Base-by-base conservation (phyloP, 2,329 filamentous ascomycete genomes). In the Pseudopithomyces chartarum region DNA sequence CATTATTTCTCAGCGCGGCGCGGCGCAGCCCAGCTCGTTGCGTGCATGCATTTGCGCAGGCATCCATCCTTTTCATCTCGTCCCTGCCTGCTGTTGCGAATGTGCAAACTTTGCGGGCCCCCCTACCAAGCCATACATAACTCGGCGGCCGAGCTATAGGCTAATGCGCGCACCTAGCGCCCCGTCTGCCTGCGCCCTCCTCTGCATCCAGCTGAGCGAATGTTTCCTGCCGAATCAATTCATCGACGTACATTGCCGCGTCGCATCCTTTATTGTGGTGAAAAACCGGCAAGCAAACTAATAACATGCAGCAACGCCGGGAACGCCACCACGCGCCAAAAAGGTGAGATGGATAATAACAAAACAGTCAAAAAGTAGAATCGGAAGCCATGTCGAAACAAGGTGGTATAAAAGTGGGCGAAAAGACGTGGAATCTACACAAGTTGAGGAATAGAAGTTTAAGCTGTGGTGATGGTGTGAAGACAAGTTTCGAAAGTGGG, bases 121-220 rank as follows among this genome's bases (percentile, higher is more conserved):
- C 26, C 26, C n/a, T n/a, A n/a, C n/a, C 23, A 51, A 55, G 45
- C 53, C 53, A 22, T 55, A 55, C 46, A 50, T 51, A 51, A 33
- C 53, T 55, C 46, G 33, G 46, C 17, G 46, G 44, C 42, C 33
- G 34, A 55, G 44, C 38, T 44, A 55, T 51, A 55, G 53, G 47
- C 53, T 55, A 46, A 49, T 45, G 44, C 52, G 17, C 38, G 26
- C 38, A 49, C 44, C 52, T 44, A 54, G 44, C 45, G 29, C 53
- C 46, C 38, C 46, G 46, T 47, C 51, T 46, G 46, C 33, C 53
- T 45, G 33, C 39, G 53, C 46, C 46, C 44, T 46, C 45, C 38
- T 36, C 26, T 50, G 23, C 45, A 32, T 29, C 8, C 26, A 29
- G 8, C 26, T 8, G 26, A 29, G 26, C 26, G 26, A 29, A 29